phyloP scores from a whole-genome alignment of 768 basidiomycete species.

The Russula ochroleuca region DNA sequence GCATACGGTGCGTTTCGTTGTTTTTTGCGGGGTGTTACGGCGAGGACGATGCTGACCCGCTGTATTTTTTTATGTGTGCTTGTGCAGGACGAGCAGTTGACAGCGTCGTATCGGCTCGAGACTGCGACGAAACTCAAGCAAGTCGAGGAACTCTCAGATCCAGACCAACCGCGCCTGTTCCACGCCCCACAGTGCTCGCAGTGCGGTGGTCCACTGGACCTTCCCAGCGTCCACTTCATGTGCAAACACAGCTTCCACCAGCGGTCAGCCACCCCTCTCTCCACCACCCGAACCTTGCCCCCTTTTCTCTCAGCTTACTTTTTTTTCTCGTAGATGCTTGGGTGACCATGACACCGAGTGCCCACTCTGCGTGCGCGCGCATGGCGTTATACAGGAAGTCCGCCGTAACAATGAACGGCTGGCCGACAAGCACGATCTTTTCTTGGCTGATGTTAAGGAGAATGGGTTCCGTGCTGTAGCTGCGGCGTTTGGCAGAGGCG shows the following conservation, averaged over 20 bases:
- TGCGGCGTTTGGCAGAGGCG: constrained; percentile 62
- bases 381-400: constrained; percentile 87
- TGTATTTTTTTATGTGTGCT: background rate
- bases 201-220: constrained; percentile 85
- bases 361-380: constrained; percentile 80
- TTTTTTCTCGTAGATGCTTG: constrained; percentile 59
- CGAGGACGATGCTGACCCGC: background rate
- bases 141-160: constrained; percentile 75
- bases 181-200: constrained; percentile 91
- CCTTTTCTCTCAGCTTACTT: background rate
- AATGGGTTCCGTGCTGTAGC: constrained; percentile 69
- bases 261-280: constrained; percentile 46
- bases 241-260: constrained; percentile 97
- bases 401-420: constrained; percentile 78
- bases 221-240: constrained; percentile 96
- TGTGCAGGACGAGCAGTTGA: constrained; percentile 75
- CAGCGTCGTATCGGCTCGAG: constrained; percentile 84
- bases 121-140: constrained; percentile 75
- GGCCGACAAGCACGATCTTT: constrained; percentile 77
- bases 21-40: background rate
- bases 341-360: constrained; percentile 87
- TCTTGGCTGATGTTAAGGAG: constrained; percentile 69
- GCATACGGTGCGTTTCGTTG: constrained; percentile 53
- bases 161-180: constrained; percentile 79
- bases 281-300: background rate